A percentile compares a stretch with the other conserved stretches of the same genome.
These are phyloP conservation scores for Aquilaria agallochum DNA, from an alignment of 441 rosid species.

Conservation along the genomic window DNA sequence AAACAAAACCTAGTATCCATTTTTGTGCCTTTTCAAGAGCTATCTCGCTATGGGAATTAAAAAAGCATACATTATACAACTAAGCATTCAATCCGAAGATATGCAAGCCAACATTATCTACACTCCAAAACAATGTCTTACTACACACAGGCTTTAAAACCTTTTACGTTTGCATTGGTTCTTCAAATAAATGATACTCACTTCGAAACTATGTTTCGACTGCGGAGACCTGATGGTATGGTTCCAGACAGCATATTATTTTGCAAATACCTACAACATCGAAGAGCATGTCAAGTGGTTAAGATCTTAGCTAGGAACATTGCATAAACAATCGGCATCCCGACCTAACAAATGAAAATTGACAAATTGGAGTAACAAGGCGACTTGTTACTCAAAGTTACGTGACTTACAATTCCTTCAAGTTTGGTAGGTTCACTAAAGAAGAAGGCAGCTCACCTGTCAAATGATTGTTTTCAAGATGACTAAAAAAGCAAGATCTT, in stretches of 20 bases:
- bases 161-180: too few species aligned
- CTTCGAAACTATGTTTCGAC: conserved; percentile 55
- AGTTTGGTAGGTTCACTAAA: conserved; percentile 59
- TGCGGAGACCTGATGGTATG: conserved; percentile 58
- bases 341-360: too few species aligned
- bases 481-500: conserved; percentile 46
- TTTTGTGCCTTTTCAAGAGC: too few species aligned
- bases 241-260: conserved; percentile 75
- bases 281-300: conserved; percentile 17
- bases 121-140: too few species aligned
- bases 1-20: too few species aligned
- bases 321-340: too few species aligned
- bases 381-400: conserved; percentile 9
- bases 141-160: too few species aligned
- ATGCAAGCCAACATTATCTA: too few species aligned
- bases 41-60: too few species aligned
- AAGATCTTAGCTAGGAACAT: conserved; percentile 3
- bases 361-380: neutral
- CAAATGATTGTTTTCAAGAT: conserved; percentile 87
- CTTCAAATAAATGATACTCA: conserved; percentile 30
- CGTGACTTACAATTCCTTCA: conserved; percentile 89
- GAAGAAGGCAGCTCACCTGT: conserved; percentile 80
- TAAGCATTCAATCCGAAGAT: too few species aligned
- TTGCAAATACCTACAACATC: conserved; percentile 71
- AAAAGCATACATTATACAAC: too few species aligned